phyloP scores from a whole-genome alignment of 345 rosid genomes.

The Barbarea vulgaris region DNA sequence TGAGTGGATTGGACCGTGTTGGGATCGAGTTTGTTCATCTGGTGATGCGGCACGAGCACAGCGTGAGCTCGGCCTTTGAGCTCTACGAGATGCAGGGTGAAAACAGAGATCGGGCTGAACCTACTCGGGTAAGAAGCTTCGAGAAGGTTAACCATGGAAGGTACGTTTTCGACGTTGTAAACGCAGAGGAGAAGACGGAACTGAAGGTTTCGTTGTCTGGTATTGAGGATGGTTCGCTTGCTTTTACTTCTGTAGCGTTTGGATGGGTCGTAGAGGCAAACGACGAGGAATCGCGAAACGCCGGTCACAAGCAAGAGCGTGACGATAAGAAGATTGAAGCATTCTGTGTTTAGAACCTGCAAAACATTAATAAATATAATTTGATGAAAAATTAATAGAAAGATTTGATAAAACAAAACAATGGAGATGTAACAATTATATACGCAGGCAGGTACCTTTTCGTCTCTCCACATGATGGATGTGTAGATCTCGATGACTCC shows the following conservation, averaged over 20 bases:
- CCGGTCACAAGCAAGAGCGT: conserved; percentile 42
- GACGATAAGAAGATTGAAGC: conserved; percentile 41
- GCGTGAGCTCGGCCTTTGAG: conserved; percentile 44
- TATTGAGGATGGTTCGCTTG: conserved; percentile 55
- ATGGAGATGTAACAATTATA: too few species aligned
- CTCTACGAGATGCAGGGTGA: conserved; percentile 41
- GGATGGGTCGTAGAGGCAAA: conserved; percentile 61
- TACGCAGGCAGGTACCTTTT: conserved; percentile 22
- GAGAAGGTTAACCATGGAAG: conserved; percentile 40
- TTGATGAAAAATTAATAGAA: not conserved
- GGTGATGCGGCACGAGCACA: conserved; percentile 41
- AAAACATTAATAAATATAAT: not conserved
- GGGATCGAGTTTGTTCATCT: conserved; percentile 43
- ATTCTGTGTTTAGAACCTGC: conserved; percentile 38
- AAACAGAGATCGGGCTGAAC: conserved; percentile 40
- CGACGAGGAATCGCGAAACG: conserved; percentile 48
- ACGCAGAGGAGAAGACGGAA: conserved; percentile 57
- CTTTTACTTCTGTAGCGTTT: conserved; percentile 54
- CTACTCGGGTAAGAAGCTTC: conserved; percentile 41
- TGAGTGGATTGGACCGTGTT: conserved; percentile 38
- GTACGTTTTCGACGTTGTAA: conserved; percentile 42
- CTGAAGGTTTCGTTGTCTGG: conserved; percentile 42
- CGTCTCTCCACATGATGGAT: conserved; percentile 41
- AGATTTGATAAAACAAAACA: not conserved
- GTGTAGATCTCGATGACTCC: conserved; percentile 44